Evolutionary conservation across 495 filamentous ascomycete genomes (phyloP), one percentile per base, ranked within the genome.

Genomic region (Darksidea phi): DNA sequence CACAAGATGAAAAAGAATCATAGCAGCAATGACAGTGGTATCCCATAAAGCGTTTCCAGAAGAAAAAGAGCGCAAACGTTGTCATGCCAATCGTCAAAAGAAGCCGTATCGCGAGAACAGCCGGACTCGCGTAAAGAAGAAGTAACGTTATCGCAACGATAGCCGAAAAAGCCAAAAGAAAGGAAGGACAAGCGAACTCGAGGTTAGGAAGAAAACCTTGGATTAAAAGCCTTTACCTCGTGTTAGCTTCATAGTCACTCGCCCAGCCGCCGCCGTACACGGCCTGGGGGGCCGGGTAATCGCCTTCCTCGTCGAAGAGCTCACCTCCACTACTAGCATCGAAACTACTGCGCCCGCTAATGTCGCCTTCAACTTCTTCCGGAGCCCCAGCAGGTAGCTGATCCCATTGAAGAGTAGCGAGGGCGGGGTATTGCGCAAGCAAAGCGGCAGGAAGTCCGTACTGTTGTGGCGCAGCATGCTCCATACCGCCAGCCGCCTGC

Each of bases 341-440:
- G 66, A 94, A 97, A 67, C 89, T 94, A 67, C 87, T 91, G 38
- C 89, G 81, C 0, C 90, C 88, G 54, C 86, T 89, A 18, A 91
- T 80, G 45, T 93, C 91, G 48, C 79, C 79, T 3, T 90, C 84
- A 75, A 48, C 72, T 71, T 43, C 71, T 61, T 60, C 73, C 64
- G 61, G 60, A 47, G 57, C 83, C 81, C n/a, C 76, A 67, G 58
- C 52, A 10, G 42, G 74, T 63, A 51, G 62, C 66, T 46, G 73
- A 25, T 84, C 81, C 90, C 90, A 96, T 62, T 89, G 88, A 70
- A 96, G 78, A 23, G 82, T 85, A 42, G 90, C 91, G 24, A 98
- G 77, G 12, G 88, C 91, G 12, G 94, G 94, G 70, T 96, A 97
- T 67, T 97, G 94, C 15, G 88, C 88, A 20, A 97, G 78, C 55